phyloP scores from a whole-genome alignment of 2,329 filamentous ascomycete genomes.

The Dendryphion nanum region DNA sequence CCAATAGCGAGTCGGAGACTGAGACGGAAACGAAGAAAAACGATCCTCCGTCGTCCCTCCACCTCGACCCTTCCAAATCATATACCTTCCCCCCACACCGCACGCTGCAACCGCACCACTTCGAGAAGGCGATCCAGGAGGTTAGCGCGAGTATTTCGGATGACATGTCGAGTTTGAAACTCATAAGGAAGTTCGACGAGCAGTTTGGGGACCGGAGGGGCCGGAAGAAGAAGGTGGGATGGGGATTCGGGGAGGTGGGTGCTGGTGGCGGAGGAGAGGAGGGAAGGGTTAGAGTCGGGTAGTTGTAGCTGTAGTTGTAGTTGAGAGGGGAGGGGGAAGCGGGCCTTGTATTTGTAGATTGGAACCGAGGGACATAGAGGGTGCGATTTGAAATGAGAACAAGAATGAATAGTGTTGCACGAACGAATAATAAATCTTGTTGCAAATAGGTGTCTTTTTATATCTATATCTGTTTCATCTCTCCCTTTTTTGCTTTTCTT shows the following conservation, averaged over 20 bases:
- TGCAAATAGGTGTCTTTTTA: too few species aligned
- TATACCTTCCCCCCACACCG: constrained; percentile 69
- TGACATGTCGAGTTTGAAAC: constrained; percentile 82
- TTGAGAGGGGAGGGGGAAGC: too few species aligned
- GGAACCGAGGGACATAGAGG: too few species aligned
- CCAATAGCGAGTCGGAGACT: constrained; percentile 29
- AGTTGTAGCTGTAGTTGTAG: too few species aligned
- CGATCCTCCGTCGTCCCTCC: constrained; percentile 9
- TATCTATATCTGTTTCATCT: too few species aligned
- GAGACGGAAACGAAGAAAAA: neutral
- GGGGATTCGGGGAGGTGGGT: constrained; percentile 57
- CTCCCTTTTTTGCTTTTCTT: too few species aligned
- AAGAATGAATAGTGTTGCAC: too few species aligned
- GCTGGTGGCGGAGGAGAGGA: too few species aligned
- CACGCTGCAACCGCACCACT: constrained; percentile 67
- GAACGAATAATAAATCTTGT: too few species aligned
- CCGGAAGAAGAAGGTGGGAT: constrained; percentile 59
- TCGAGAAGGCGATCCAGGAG: constrained; percentile 80
- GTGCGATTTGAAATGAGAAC: too few species aligned
- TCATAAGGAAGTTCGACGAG: constrained; percentile 93
- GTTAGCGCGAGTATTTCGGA: constrained; percentile 91
- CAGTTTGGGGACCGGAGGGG: constrained; percentile 82
- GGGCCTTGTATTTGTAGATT: too few species aligned
- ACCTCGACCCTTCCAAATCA: constrained; percentile 27
- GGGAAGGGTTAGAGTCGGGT: too few species aligned